These are phyloP conservation scores for Pythium scleroteichum DNA, from an alignment of 352 stramenopile species.

Conservation along the genomic window DNA sequence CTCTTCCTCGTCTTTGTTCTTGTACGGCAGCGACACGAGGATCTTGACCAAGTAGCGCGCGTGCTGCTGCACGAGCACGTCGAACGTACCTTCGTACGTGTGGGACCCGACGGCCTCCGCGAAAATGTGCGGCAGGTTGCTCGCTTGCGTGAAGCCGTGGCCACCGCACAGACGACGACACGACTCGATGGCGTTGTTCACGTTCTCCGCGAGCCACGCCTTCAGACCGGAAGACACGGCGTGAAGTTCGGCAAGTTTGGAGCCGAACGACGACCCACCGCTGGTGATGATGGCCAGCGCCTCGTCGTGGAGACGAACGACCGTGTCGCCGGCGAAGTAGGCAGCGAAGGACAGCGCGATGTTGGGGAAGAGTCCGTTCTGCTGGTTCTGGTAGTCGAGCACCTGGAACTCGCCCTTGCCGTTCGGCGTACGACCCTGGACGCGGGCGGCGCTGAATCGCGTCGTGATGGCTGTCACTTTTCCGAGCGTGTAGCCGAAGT, in stretches of 20 bases:
- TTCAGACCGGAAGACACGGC: conserved; percentile 58
- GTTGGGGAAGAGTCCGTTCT: conserved; percentile 45
- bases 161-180: conserved; percentile 45
- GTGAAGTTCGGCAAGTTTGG: conserved; percentile 52
- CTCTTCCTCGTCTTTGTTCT: conserved; percentile 7
- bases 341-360: conserved; percentile 51
- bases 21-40: conserved; percentile 23
- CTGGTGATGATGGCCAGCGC: conserved; percentile 39
- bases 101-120: conserved; percentile 44
- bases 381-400: conserved; percentile 63
- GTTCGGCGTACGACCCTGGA: conserved; percentile 43
- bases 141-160: conserved; percentile 28
- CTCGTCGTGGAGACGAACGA: conserved; percentile 38
- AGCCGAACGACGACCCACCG: conserved; percentile 34
- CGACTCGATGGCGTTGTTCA: conserved; percentile 47
- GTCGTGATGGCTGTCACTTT: conserved; percentile 47
- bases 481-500: conserved; percentile 27
- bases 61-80: conserved; percentile 74
- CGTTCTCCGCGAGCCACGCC: conserved; percentile 44
- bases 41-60: conserved; percentile 59
- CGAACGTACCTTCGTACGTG: conserved; percentile 72
- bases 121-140: conserved; percentile 36
- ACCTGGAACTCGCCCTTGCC: conserved; percentile 56
- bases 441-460: conserved; percentile 48
- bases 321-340: conserved; percentile 32